These are phyloP conservation scores for Globisporangium iwayamae DNA, from an alignment of 352 stramenopile species.

Conservation along the genomic window DNA sequence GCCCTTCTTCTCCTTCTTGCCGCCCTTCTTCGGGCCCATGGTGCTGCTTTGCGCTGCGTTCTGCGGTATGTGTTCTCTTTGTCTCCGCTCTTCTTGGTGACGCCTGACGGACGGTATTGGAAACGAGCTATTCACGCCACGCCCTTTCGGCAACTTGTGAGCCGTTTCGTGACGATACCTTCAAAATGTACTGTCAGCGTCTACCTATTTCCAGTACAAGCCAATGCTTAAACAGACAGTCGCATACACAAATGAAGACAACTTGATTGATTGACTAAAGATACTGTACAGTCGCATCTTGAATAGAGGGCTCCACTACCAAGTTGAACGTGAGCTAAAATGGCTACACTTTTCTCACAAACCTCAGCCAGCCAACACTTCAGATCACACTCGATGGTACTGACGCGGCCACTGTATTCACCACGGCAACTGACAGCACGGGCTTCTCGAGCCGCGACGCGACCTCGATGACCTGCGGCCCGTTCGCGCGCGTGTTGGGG, in stretches of 20 bases:
- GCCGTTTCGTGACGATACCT: too few species aligned
- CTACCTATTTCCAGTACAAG: too few species aligned
- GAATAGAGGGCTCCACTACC: neutral
- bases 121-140: neutral
- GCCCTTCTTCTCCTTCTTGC: conserved; percentile 66
- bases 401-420: neutral
- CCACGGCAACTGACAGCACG: neutral
- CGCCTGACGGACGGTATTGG: neutral
- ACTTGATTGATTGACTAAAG: neutral
- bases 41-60: neutral
- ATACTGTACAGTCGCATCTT: neutral
- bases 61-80: too few species aligned
- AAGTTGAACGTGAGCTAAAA: neutral
- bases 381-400: neutral
- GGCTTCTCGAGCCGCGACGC: neutral
- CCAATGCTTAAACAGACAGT: too few species aligned
- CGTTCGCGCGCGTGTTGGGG: neutral
- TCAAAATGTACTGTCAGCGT: too few species aligned
- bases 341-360: neutral
- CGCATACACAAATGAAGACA: neutral
- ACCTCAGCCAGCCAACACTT: neutral
- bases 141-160: neutral
- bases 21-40: conserved; percentile 64
- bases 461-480: neutral
- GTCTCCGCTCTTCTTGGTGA: neutral